These are phyloP conservation scores for Exophiala xenobiotica DNA, from an alignment of 2,329 filamentous ascomycete genomes.

Conservation along the genomic window DNA sequence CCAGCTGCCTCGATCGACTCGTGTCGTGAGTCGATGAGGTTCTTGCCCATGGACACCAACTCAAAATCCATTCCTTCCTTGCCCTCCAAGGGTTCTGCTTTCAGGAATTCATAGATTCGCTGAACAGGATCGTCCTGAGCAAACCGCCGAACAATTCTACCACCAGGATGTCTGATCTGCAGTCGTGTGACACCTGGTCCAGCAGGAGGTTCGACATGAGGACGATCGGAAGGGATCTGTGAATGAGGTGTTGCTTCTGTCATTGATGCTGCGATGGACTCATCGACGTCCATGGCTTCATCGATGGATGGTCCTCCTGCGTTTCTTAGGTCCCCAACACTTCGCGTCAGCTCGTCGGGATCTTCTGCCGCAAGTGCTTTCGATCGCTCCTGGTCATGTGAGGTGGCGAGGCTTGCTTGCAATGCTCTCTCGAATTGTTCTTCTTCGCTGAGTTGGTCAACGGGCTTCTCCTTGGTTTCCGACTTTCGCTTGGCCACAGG, in stretches of 20 bases:
- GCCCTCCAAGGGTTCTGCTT: slow-evolving; percentile 78
- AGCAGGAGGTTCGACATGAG: slow-evolving; percentile 75
- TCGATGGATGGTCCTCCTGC: slow-evolving; percentile 47
- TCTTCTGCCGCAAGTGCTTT: slow-evolving; percentile 59
- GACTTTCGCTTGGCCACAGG: slow-evolving; percentile 78
- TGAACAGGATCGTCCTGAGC: slow-evolving; percentile 70
- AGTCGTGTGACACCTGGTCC: slow-evolving; percentile 79
- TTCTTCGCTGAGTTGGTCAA: slow-evolving; percentile 90
- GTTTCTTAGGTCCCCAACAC: slow-evolving; percentile 54
- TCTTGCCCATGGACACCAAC: slow-evolving; percentile 81
- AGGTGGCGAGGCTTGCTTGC: slow-evolving; percentile 79
- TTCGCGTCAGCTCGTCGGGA: slow-evolving; percentile 83
- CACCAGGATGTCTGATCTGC: slow-evolving; percentile 83
- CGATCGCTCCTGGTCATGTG: slow-evolving; percentile 37
- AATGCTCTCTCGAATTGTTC: slow-evolving; percentile 95
- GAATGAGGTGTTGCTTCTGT: slow-evolving; percentile 55
- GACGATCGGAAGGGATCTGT: slow-evolving; percentile 67
- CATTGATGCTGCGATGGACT: slow-evolving; percentile 37
- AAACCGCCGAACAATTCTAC: slow-evolving; percentile 86
- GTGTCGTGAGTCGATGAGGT: slow-evolving; percentile 74
- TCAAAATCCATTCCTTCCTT: slow-evolving; percentile 80
- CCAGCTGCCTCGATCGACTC: slow-evolving; percentile 76
- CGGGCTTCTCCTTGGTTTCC: slow-evolving; percentile 67
- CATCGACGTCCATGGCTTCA: slow-evolving; percentile 40
- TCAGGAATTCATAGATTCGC: slow-evolving; percentile 94